Evolutionary conservation across 371 early-diverging fungal genomes (phyloP).

Genomic region (Polyrhizophydium stewartii): DNA sequence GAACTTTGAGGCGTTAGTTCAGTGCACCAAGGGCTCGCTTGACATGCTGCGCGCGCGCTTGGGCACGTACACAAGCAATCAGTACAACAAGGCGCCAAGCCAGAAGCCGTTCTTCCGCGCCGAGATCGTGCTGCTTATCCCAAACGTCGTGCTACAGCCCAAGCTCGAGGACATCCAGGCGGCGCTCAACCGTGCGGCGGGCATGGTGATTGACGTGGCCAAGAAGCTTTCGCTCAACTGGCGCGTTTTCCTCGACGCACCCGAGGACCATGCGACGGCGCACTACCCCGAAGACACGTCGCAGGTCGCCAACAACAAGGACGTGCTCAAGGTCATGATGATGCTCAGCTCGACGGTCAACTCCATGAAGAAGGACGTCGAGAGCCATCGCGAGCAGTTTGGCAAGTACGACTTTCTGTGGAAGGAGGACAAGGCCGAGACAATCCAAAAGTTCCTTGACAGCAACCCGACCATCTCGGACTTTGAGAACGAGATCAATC

Average conservation of each 20-base stretch:
- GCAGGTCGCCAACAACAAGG: slow-evolving; percentile 61
- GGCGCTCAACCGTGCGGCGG: slow-evolving; percentile 46
- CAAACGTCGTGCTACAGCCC: slow-evolving; percentile 57
- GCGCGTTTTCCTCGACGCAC: slow-evolving; percentile 39
- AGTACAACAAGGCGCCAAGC: slow-evolving; percentile 43
- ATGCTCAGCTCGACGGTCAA: slow-evolving; percentile 50
- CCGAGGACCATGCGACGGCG: slow-evolving; percentile 39
- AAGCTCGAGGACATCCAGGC: slow-evolving; percentile 61
- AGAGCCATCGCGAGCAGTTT: slow-evolving; percentile 55
- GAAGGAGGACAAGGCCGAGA: slow-evolving; percentile 59
- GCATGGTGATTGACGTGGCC: slow-evolving; percentile 50
- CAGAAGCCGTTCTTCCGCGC: slow-evolving; percentile 58
- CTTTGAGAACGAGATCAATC: slow-evolving; percentile 58
- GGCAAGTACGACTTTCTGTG: slow-evolving; percentile 57
- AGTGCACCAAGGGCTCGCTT: slow-evolving; percentile 53
- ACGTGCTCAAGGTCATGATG: slow-evolving; percentile 50
- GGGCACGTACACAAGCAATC: slow-evolving; percentile 49
- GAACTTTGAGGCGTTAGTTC: slow-evolving; percentile 55
- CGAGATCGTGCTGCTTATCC: slow-evolving; percentile 53
- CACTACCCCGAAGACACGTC: slow-evolving; percentile 51
- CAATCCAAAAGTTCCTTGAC: slow-evolving; percentile 48
- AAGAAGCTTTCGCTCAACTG: slow-evolving; percentile 50
- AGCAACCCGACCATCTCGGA: slow-evolving; percentile 50
- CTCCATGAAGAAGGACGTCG: slow-evolving; percentile 59
- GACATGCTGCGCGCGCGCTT: slow-evolving; percentile 47